Conservation (phyloP, 441 rosid genomes). For the Jatropha multifida region DNA sequence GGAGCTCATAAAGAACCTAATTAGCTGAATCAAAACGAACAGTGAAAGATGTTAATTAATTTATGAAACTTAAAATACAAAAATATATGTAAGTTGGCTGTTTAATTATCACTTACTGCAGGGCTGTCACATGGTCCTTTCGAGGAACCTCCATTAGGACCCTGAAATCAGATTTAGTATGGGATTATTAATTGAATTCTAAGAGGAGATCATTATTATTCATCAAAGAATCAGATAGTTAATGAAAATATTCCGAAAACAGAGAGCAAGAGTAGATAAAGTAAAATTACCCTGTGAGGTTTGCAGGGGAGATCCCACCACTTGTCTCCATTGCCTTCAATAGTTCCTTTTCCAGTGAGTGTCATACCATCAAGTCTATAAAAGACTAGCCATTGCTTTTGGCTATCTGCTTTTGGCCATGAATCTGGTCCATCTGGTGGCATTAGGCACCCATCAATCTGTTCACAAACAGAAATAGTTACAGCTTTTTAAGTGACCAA, state of each 20-base stretch:
- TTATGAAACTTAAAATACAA: no score
- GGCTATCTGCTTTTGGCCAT: conserved; percentile 85
- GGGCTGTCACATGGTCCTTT: conserved; percentile 87
- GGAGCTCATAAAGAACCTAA: conserved; percentile 93
- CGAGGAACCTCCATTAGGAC: conserved; percentile 58
- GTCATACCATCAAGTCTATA: conserved; percentile 62
- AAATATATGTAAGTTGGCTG: neutral
- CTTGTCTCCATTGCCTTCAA: conserved; percentile 93
- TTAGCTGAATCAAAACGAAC: conserved; percentile 46
- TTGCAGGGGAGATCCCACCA: conserved; percentile 99
- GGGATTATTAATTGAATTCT: neutral
- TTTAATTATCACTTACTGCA: conserved; percentile 47
- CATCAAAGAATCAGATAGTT: no score
- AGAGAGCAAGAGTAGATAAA: neutral
- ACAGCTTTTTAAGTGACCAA: no score
- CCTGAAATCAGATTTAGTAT: conserved; percentile 43
- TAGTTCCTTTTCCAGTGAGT: conserved; percentile 73
- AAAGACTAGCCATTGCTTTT: conserved; percentile 87
- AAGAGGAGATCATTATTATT: no score
- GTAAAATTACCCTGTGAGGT: conserved; percentile 76
- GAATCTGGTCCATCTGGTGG: conserved; percentile 90
- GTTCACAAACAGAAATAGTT: neutral
- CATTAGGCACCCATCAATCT: conserved; percentile 86
- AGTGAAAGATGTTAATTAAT: neutral
- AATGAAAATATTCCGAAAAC: neutral